Evolutionary conservation across 2,329 filamentous ascomycete genomes (phyloP), one percentile per base, ranked within the genome.

Genomic region (Chrysoporthe deuterocubensis): DNA sequence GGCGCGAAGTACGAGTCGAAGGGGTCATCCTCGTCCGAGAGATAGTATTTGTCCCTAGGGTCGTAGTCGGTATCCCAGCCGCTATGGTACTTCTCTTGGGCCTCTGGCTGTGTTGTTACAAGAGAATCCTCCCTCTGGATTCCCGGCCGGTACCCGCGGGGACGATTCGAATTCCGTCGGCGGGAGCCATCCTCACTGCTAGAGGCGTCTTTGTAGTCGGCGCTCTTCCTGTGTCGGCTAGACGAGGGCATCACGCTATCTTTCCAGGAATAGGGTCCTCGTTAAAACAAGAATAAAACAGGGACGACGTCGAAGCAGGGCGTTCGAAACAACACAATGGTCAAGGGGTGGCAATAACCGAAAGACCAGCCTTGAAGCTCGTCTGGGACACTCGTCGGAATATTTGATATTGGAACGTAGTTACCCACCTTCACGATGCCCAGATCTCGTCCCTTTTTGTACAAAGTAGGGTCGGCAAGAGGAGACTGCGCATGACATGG

Each of bases 31-130:
- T 69, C 69, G 32, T 43, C 65, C 11, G 71, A 72, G 21, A 73
- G 63, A 37, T 73, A 72, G 59, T 69, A 72, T 67, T 61, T 72
- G 52, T 73, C 71, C 13, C 56, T 68, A 2, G 71, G 69, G 16
- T 71, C 66, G 64, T 72, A 73, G 59, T 72, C 68, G 44, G 70
- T 71, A 16, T 71, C 69, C 65, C 67, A 66, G 6, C 60, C 65
- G 37, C 57, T 46, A 13, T 70, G 61, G 37, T 61, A 42, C 34
- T 56, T 52, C 3, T 60, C 18, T n/a, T 57, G 40, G 43, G 62
- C 43, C 32, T 67, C 62, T 34, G 26, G 54, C 42, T 65, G 14
- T 56, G 32, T 46, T 50, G 43, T 69, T 58, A 69, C 52, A 18
- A 69, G 62, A 11, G 67, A 69, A 26, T 62, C 65, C n/a, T 64